phyloP scores from a whole-genome alignment of 1,284 basidiomycete genomes.

The Microbotryum intermedium region DNA sequence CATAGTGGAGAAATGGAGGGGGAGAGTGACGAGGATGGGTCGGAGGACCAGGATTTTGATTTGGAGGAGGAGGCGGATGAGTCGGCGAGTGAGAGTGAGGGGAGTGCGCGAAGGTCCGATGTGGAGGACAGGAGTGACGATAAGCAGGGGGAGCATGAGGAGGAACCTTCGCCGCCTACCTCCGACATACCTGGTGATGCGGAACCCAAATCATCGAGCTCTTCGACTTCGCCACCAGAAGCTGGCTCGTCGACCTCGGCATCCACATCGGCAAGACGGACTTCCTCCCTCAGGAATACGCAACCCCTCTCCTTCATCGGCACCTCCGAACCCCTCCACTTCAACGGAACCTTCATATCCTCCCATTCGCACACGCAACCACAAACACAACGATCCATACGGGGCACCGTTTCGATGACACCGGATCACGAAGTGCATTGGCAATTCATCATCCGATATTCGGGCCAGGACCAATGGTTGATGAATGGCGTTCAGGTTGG shows the following conservation, averaged over 20 bases:
- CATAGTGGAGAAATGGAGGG: neutral
- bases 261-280: neutral
- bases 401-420: conserved; percentile 13
- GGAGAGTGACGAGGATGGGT: neutral
- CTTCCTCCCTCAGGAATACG: neutral
- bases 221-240: neutral
- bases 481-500: conserved; percentile 19
- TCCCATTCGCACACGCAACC: neutral
- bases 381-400: conserved; percentile 5
- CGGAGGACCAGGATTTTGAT: neutral
- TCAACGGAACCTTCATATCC: conserved; percentile 8
- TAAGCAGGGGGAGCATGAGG: neutral
- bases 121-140: neutral
- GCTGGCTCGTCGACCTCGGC: neutral
- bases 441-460: conserved; percentile 15
- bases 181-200: neutral
- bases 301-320: conserved; percentile 9
- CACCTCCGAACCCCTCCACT: conserved; percentile 11
- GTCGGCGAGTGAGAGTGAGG: neutral
- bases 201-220: neutral
- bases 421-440: conserved; percentile 5
- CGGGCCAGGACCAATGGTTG: conserved; percentile 18
- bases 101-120: neutral
- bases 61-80: neutral
- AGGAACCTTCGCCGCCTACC: neutral